Evolutionary conservation across 805 yeast genomes (phyloP), one percentile per base, ranked within the genome.

Genomic region (Candida railenensis): DNA sequence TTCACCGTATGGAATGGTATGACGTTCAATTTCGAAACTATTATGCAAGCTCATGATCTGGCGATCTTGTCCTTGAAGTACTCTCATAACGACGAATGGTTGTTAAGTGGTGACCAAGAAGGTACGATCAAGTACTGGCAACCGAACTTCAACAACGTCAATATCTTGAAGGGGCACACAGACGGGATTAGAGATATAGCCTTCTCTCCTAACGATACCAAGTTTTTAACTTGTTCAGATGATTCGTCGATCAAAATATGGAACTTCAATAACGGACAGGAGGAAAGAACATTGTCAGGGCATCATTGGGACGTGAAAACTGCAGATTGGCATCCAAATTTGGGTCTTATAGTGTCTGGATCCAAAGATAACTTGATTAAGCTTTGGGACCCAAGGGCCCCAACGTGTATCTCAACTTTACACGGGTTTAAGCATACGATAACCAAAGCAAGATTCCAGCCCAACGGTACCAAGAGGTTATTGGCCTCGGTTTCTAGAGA

Each of bases 281-380:
- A 89, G 55, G 99, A 94, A 61, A 69, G 87, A 41, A 74, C 81
- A 0, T 72, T 94, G 45, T 77, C 82, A 20, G 98, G 98, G 2
- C 99, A 94, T 67, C 96, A 95, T 63, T 94, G 99, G 99, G 99
- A 94, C 66, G 97, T 94, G 19, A 94, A 94, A 62, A 82, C 91
- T 45, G 88, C 95, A 45, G 98, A 94, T 65, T 94, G 99, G 99
- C 99, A 94, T 65, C 88, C 96, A 3, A 74, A 77, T 11, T 69
- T 89, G 66, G 97, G 97, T 0, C 73, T 94, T 22, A 77, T 94
- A 43, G 97, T 87, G 0, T 80, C 91, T 52, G 99, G 97, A 0
- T 94, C 98, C 0, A 94, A 95, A 63, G 99, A 94, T 66, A 95
- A 95, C 65, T 71, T 90, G 54, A 80, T 94, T 41, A 90, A 91